Conservation (phyloP, 1,139 yeast species). For the Kazachstania sp. region DNA sequence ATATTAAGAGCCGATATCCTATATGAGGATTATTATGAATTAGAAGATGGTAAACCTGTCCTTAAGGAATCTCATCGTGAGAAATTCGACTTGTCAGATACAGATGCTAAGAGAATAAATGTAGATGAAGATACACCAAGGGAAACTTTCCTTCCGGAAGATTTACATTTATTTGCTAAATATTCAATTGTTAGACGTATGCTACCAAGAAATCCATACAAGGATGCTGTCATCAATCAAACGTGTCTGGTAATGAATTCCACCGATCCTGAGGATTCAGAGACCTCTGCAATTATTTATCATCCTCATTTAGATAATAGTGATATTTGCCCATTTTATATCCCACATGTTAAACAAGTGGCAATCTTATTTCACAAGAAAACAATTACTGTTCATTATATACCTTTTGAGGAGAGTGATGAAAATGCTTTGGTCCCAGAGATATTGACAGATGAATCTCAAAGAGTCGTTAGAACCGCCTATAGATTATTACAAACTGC, state of each 20-base stretch:
- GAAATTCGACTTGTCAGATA: constrained; percentile 7
- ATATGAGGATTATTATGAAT: constrained; percentile 43
- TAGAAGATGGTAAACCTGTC: constrained; percentile 21
- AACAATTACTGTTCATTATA: constrained; percentile 69
- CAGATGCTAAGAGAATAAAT: constrained; percentile 32
- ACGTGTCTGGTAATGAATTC: constrained; percentile 54
- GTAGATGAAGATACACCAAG: constrained; percentile 50
- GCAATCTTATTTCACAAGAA: constrained; percentile 51
- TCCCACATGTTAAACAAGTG: constrained; percentile 77
- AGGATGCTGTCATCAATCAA: constrained; percentile 77
- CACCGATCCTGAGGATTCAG: constrained; percentile 18
- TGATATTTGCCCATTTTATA: constrained; percentile 76
- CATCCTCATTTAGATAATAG: constrained; percentile 57
- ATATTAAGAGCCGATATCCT: constrained; percentile 82
- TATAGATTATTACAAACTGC: constrained; percentile 72
- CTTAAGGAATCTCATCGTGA: constrained; percentile 6
- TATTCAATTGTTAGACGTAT: constrained; percentile 64
- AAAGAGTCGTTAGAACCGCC: constrained; percentile 74
- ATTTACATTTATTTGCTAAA: constrained; percentile 13
- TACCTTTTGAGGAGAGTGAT: constrained; percentile 43
- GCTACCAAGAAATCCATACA: constrained; percentile 81
- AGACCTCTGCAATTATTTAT: constrained; percentile 55
- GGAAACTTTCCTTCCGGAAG: constrained; percentile 12
- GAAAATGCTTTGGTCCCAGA: neutral
- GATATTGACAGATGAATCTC: constrained; percentile 32